phyloP scores from a whole-genome alignment of 2,329 filamentous ascomycete genomes.

The Ascochyta koolunga region DNA sequence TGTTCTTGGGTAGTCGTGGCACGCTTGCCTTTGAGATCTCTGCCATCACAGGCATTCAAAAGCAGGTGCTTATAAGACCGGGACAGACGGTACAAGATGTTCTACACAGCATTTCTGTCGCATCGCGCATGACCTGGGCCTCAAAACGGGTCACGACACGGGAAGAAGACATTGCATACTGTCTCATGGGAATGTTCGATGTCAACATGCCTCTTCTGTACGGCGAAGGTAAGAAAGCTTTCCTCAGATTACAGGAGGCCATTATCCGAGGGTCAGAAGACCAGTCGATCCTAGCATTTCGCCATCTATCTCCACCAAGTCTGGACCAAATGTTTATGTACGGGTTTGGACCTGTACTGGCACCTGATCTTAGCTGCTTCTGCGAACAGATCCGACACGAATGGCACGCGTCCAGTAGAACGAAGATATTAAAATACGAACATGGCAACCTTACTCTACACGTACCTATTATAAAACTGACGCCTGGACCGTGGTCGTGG shows the following conservation, averaged over 20 bases:
- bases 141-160: background rate
- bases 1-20: no score
- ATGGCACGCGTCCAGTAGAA: no score
- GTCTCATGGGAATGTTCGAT: background rate
- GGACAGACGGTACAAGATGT: background rate
- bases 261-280: background rate
- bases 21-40: background rate
- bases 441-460: no score
- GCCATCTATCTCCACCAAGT: no score
- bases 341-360: no score
- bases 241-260: background rate
- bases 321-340: no score
- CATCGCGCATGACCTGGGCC: background rate
- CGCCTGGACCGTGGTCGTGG: no score
- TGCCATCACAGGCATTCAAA: background rate
- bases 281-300: background rate
- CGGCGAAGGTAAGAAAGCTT: background rate
- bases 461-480: no score
- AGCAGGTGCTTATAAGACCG: background rate
- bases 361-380: no score
- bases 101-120: background rate
- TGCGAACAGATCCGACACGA: no score
- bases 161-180: background rate
- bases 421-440: no score
- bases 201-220: background rate